Base-by-base conservation (phyloP, 768 basidiomycete species). In the Suillus alpinus region DNA sequence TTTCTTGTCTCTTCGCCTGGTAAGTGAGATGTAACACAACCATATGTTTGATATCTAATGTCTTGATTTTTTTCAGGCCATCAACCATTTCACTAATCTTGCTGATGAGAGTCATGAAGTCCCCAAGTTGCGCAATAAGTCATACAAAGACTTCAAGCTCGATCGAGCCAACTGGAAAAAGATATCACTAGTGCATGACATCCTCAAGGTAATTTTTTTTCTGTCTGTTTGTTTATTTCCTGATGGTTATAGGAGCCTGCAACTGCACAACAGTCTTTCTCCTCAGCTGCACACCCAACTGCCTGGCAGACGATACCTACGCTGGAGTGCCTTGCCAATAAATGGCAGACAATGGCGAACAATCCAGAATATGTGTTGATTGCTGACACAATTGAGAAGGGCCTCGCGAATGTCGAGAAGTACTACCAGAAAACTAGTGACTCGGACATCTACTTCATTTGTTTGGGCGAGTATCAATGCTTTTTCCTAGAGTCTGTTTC, bases 41-140 rank as follows among this genome's bases (percentile, higher is more conserved):
- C n/a, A n/a, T n/a, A n/a, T n/a, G n/a, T n/a, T n/a, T n/a, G n/a
- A n/a, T 41, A 0, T 41, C 40, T 41, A 41, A 39, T 39, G 14
- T 39, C 39, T 39, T 39, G 14, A 41, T 6, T 41, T 41, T 41
- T 43, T 43, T 43, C 41, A 43, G 41, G 43, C 43, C 1, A 1
- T 44, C 43, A 44, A 44, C 20, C 43, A 0, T 5, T 20, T 44
- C 9, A 44, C 43, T 2, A 20, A 20, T 0, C 43, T 44, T 13
- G 67, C 69, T 44, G 70, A 74, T 63, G 61, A 63, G 9, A 65
- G 63, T 32, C 44, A 31, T 2, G 53, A 71, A 41, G 57, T 74
- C 18, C 73, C 70, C 1, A 41, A 0, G 43, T 10, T 44, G 20
- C 12, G 4, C 43, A 44, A 44, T 1, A 44, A 44, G 1, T 20